Base-by-base conservation (phyloP, 441 rosid genomes). In the Aquilaria agallochum region DNA sequence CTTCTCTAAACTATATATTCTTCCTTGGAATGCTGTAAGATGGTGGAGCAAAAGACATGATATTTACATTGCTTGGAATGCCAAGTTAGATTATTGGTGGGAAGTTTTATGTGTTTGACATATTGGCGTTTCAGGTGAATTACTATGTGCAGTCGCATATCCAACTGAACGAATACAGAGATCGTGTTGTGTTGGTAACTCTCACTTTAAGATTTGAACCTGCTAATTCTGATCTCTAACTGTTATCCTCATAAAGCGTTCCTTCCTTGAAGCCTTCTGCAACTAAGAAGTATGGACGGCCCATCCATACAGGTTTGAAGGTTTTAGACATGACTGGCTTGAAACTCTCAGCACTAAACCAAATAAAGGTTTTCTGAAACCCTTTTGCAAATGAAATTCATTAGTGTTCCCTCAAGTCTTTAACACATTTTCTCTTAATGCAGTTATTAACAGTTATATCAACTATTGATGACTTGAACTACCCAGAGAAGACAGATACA, bases 281-380 rank as follows among this genome's bases (percentile, higher is more conserved):
- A 49, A 54, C 88, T 10, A 83, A 74, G 72, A 83, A 78, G 74
- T 70, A 70, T 46, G 83, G 87, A 46, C 68, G 81, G 34, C 81
- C 71, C 60, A 78, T 87, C 14, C 68, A 78, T 67, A 83, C 83
- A 10, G 80, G 90, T 69, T 61, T 87, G 70, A 84, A 87, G 78
- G 33, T 87, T 70, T 76, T 87, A 83, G 94, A 87, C 69, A 87
- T 87, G 94, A 83, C 90, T 53, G 90, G 94, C 60, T 75, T 87
- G 55, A 87, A 61, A 69, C 78, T 87, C 63, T 81, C 94, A 50
- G 88, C 88, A 61, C 60, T 87, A 62, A 87, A 81, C 73, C 88
- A 84, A 62, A 70, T 81, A 53, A 84, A 84, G 89, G 90, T 81
- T 20, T 20, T 20, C 27, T 20, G 27, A 20, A 20, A 68, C 7